Conservation (phyloP, 1,139 yeast genomes). For the Lodderomyces pseudojiufengensis region DNA sequence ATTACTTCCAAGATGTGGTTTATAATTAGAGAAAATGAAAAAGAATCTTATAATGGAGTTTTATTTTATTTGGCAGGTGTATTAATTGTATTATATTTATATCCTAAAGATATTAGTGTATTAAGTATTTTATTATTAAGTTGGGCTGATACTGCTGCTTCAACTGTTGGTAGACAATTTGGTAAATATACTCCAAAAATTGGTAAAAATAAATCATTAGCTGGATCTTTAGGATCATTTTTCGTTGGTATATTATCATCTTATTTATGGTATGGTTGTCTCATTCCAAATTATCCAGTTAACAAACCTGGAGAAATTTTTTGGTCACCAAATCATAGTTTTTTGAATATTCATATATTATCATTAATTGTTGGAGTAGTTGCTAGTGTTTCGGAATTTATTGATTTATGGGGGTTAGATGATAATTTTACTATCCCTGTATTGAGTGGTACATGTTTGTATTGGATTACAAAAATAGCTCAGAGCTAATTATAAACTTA, state of each 20-base stretch:
- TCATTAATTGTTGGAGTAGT: constrained; percentile 70
- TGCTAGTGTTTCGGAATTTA: constrained; percentile 83
- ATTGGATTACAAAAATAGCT: constrained; percentile 33
- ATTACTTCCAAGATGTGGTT: constrained; percentile 71
- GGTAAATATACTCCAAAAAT: constrained; percentile 84
- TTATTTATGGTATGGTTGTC: constrained; percentile 64
- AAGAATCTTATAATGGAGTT: constrained; percentile 70
- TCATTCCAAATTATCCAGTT: constrained; percentile 56
- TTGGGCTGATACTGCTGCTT: constrained; percentile 98
- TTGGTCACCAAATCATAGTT: constrained; percentile 64
- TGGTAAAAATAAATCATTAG: constrained; percentile 70
- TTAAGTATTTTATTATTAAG: constrained; percentile 76
- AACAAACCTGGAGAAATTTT: constrained; percentile 52
- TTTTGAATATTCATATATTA: constrained; percentile 46
- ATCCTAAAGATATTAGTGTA: constrained; percentile 78
- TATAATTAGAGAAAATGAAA: constrained; percentile 79
- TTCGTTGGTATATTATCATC: constrained; percentile 65
- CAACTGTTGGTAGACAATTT: constrained; percentile 80
- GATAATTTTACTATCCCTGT: constrained; percentile 95
- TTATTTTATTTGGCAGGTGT: constrained; percentile 82
- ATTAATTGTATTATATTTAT: constrained; percentile 60
- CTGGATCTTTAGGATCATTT: constrained; percentile 87
- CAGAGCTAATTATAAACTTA: constrained; percentile 12
- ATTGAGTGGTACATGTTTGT: constrained; percentile 63
- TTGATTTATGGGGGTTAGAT: constrained; percentile 71